Evolutionary conservation across 2,329 filamentous ascomycete genomes (phyloP), one percentile per base, ranked within the genome.

Genomic region (Ceratocystiopsis sp.): DNA sequence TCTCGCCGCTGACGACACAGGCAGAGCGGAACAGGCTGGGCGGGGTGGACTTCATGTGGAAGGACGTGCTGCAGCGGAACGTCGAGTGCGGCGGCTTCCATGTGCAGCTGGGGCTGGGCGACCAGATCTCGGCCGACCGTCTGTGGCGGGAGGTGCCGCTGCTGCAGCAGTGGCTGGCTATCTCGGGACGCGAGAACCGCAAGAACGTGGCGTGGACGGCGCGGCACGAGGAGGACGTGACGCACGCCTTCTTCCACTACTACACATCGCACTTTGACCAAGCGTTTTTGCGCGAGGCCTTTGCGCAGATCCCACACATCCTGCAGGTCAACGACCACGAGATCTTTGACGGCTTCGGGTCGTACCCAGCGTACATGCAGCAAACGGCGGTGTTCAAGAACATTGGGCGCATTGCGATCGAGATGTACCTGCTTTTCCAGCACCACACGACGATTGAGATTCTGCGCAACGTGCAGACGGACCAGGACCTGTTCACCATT

Each of bases 231-330:
- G 89, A 98, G 55, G 91, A 98, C 55, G 85, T 94, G 16, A 79
- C 81, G 2, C 87, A 96, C 61, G 87, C 91, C 9, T 98, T 94
- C 64, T 98, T 98, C 61, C 91, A 98, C 60, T 98, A 94, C 60
- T 98, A 98, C 58, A 94, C 87, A 1, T 94, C 86, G 52, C 89
- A 96, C 59, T 96, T 98, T 57, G 91, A 98, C 57, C 91, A 98
- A 61, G 87, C 89, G 8, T 89, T 93, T 59, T 61, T 98, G 51
- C 71, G 91, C 47, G 91, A 98, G 61, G 87, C 89, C 0, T 98
- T 94, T 65, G 91, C 91, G 18, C 91, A 98, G 63, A 95, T 98
- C 48, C 91, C 91, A 36, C 87, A 95, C 56, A 68, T 98, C 42
- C 70, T 93, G 53, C 85, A 93, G 57, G 78, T 98, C 42, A 87